Conservation (phyloP, 2,329 filamentous ascomycete species). For the Coniella vitis region DNA sequence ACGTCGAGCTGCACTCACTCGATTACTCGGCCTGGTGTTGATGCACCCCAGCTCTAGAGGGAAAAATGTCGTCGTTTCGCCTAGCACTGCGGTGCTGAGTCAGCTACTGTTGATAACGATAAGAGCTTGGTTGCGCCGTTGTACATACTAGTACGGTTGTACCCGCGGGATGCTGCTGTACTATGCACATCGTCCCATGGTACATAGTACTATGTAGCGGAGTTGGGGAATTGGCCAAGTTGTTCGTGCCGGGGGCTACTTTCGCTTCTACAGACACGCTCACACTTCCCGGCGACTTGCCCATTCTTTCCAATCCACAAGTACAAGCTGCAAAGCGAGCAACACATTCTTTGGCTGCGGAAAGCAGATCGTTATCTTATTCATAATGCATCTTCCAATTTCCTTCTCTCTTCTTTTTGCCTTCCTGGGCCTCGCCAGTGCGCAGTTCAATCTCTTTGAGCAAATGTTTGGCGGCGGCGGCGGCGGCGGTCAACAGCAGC, state of each 20-base stretch:
- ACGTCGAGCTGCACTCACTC: neutral
- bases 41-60: neutral
- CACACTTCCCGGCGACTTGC: too few species aligned
- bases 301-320: neutral
- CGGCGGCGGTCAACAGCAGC: slow-evolving; percentile 35
- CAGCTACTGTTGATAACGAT: slow-evolving; percentile 11
- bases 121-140: neutral
- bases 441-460: slow-evolving; percentile 96
- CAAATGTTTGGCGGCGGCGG: slow-evolving; percentile 75
- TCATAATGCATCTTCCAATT: slow-evolving; percentile 21
- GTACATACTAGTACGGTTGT: neutral
- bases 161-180: too few species aligned
- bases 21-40: slow-evolving; percentile 1
- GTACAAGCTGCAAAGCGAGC: too few species aligned
- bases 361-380: neutral
- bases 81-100: slow-evolving; percentile 9
- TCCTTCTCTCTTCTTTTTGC: slow-evolving; percentile 44
- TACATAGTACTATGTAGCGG: neutral
- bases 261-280: too few species aligned
- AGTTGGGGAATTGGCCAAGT: slow-evolving; percentile 11
- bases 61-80: slow-evolving; percentile 6
- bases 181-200: too few species aligned
- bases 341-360: neutral
- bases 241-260: slow-evolving; percentile 1
- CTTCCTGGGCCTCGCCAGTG: slow-evolving; percentile 54